These are phyloP conservation scores for Gracilaria domingensis DNA, from an alignment of 23 red algal genomes.

Conservation along the genomic window DNA sequence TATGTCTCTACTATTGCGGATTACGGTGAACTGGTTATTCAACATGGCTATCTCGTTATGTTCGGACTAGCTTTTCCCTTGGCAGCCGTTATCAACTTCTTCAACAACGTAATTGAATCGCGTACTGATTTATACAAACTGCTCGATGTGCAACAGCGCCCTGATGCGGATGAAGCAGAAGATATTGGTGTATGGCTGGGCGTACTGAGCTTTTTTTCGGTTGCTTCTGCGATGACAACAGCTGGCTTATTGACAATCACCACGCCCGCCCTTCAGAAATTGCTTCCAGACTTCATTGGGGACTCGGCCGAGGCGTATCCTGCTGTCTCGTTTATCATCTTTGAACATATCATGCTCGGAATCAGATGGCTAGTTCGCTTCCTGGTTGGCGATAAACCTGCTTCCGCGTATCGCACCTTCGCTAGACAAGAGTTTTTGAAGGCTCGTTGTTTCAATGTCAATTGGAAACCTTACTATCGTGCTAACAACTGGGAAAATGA, in stretches of 20 bases:
- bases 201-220: slow-evolving; percentile 54
- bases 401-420: slow-evolving; percentile 36
- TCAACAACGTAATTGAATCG: slow-evolving; percentile 73
- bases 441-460: slow-evolving; percentile 59
- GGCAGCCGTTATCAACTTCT: slow-evolving; percentile 63
- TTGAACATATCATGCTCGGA: slow-evolving; percentile 66
- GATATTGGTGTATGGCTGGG: slow-evolving; percentile 71
- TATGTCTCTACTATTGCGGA: slow-evolving; percentile 67
- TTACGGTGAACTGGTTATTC: slow-evolving; percentile 79
- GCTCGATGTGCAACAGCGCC: slow-evolving; percentile 58
- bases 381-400: slow-evolving; percentile 60
- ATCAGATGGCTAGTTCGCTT: slow-evolving; percentile 43
- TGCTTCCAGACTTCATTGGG: slow-evolving; percentile 48
- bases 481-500: slow-evolving; percentile 27
- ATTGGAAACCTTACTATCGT: slow-evolving; percentile 53
- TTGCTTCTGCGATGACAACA: slow-evolving; percentile 63
- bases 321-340: slow-evolving; percentile 53
- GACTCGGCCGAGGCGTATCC: slow-evolving; percentile 33
- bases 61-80: slow-evolving; percentile 75
- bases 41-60: slow-evolving; percentile 66
- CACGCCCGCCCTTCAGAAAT: slow-evolving; percentile 42
- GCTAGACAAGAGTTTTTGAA: slow-evolving; percentile 69
- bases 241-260: slow-evolving; percentile 65
- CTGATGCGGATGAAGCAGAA: slow-evolving; percentile 60
- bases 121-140: slow-evolving; percentile 79